Conservation (phyloP, 345 rosid species). For the Eucalyptus guilfoylei region DNA sequence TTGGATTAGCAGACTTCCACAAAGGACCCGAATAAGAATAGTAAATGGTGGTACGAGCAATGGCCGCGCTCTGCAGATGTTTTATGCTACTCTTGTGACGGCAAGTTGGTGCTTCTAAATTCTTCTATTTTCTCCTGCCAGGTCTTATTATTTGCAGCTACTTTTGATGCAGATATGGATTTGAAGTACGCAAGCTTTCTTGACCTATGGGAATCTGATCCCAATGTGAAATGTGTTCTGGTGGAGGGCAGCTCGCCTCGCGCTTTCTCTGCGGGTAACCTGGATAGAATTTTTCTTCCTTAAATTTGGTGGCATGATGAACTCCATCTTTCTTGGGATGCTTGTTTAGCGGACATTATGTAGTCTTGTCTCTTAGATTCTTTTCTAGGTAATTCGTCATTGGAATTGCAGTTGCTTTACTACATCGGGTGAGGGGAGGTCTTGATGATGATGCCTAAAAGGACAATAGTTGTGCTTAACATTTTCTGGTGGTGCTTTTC, state of each 20-base stretch:
- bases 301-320: neutral
- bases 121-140: neutral
- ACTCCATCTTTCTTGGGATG: neutral
- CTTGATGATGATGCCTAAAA: constrained; percentile 30
- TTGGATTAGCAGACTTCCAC: neutral
- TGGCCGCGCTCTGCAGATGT: neutral
- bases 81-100: neutral
- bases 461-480: constrained; percentile 64
- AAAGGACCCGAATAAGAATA: neutral
- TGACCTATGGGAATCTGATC: constrained; percentile 84
- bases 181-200: constrained; percentile 53
- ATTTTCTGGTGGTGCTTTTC: constrained; percentile 16
- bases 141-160: neutral
- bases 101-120: neutral
- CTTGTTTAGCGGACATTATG: neutral
- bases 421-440: neutral
- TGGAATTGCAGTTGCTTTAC: neutral
- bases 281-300: neutral
- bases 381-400: neutral
- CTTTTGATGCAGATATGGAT: constrained; percentile 55
- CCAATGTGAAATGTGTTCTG: constrained; percentile 66
- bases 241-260: constrained; percentile 70
- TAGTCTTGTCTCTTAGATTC: neutral
- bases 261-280: constrained; percentile 82
- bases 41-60: accelerated